Conservation (phyloP, 1,139 yeast species). For the Geotrichum phurueaensis region DNA sequence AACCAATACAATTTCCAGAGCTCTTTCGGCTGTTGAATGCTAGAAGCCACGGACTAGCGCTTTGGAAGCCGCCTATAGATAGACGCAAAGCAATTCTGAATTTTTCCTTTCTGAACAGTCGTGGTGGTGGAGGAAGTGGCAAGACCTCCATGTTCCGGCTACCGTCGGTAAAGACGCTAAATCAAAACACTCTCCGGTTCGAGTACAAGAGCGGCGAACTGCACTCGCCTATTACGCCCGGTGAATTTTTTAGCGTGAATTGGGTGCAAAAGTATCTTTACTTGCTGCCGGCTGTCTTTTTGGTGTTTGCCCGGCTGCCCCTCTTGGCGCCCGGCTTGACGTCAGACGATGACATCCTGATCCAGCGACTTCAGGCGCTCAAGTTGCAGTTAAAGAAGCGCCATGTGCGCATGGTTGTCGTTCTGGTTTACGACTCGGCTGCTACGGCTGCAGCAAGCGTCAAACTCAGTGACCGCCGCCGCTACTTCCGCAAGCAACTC, state of each 20-base stretch:
- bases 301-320: constrained; percentile 37
- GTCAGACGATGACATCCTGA: constrained; percentile 31
- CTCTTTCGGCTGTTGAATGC: constrained; percentile 2
- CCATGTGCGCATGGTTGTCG: constrained; percentile 34
- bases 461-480: constrained; percentile 37
- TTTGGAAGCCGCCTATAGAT: background rate
- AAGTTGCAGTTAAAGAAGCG: constrained; percentile 34
- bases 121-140: constrained; percentile 3
- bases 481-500: constrained; percentile 31
- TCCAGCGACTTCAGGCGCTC: constrained; percentile 34
- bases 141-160: constrained; percentile 28
- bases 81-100: background rate
- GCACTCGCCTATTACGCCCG: constrained; percentile 40
- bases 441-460: constrained; percentile 30
- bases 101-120: background rate
- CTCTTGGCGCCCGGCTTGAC: constrained; percentile 22
- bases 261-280: constrained; percentile 49
- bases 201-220: background rate
- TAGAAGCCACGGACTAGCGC: background rate
- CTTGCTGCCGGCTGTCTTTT: constrained; percentile 40
- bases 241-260: constrained; percentile 37
- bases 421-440: constrained; percentile 26
- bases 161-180: background rate
- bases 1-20: constrained; percentile 10
- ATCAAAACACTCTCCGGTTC: background rate